Evolutionary conservation across 2,329 filamentous ascomycete genomes (phyloP), one percentile per base, ranked within the genome.

Genomic region (Lasiodiplodia gonubiensis): DNA sequence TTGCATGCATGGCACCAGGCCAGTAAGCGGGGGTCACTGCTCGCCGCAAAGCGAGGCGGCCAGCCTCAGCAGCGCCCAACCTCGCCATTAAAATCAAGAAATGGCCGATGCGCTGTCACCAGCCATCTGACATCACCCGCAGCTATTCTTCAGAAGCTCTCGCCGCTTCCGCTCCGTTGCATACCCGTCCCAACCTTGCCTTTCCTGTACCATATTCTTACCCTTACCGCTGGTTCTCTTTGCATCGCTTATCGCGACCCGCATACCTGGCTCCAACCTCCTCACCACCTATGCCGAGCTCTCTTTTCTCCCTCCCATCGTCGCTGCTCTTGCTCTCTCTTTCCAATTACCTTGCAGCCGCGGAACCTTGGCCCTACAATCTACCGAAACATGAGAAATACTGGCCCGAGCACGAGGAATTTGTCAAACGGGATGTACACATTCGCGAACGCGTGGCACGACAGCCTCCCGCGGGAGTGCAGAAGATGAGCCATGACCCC

Each of bases 401-500:
- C 74, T 84, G 78, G 67, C 81, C 83, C 2, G 80, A 84, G 70
- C 80, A 85, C 54, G 81, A 83, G 66, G 70, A 73, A 3, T 76
- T 78, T 64, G 74, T 80, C 10, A 81, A 80, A 68, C 75, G 81
- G 37, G 77, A 79, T n/a, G 67, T 80, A 14, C 75, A 79, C 64
- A 76, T 79, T 49, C 77, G 77, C 69, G 77, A 80, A 70, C 77
- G 72, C 69, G 73, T 83, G 64, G 76, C 71, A 52, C 69, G 70
- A 71, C 77, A 79, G 73, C 77, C 72, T 49, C 90, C 90, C 0
- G 85, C 86, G 1, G 91, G 87, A 0, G 83, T 94, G 66, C 87
- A 86, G 74, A 93, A 93, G 75, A 92, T 94, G 86, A 84, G 87
- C 55, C 83, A 83, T 5, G 89, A 93, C 74, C 86, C 88, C 60